Evolutionary conservation across 306 rosid genomes (phyloP), one percentile per base, ranked within the genome.

Genomic region (Acacia acuminata): DNA sequence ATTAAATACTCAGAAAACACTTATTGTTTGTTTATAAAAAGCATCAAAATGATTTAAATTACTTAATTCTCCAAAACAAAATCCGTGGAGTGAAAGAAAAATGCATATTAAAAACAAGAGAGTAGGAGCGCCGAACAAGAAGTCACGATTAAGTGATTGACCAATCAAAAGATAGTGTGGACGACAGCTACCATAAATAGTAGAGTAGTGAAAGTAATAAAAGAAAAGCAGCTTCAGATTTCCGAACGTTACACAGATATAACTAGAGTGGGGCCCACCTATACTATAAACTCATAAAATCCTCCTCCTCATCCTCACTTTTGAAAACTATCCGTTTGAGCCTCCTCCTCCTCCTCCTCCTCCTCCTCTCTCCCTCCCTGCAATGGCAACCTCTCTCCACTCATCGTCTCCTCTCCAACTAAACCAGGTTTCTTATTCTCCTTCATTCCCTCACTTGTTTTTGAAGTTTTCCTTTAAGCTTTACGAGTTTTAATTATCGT

Each of bases 311-410:
- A 38, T 43, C 75, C 36, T 38, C 84, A 22, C 80, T 86, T 83
- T 73, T 78, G 40, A 69, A 90, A 82, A 90, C 94, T 96, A 94
- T 96, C 98, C 97, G 99, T 96, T 61, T 95, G 82, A 71, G 20
- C 34, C 44, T 20, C 16, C 72, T 55, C 34, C 47, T 68, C 34
- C 36, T 47, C 22, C 8, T n/a, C 34, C 44, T 20, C 16, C 72
- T 55, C 34, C 47, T 68, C 34, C 36, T 47, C 22, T 8, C 53
- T 48, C 55, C 27, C 36, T 77, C 22, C 3, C 55, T 6, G 36
- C n/a, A 22, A 93, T 90, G 91, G 88, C 93, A 14, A 80, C 93
- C 79, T 88, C 93, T 4, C 72, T 86, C 71, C 85, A 88, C 4
- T 69, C 93, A 32, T 85, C 94, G 24, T 85, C 94, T 10, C 82